Evolutionary conservation across 805 yeast genomes (phyloP), one percentile per base, ranked within the genome.

Genomic region (Wickerhamiella kazuoi): DNA sequence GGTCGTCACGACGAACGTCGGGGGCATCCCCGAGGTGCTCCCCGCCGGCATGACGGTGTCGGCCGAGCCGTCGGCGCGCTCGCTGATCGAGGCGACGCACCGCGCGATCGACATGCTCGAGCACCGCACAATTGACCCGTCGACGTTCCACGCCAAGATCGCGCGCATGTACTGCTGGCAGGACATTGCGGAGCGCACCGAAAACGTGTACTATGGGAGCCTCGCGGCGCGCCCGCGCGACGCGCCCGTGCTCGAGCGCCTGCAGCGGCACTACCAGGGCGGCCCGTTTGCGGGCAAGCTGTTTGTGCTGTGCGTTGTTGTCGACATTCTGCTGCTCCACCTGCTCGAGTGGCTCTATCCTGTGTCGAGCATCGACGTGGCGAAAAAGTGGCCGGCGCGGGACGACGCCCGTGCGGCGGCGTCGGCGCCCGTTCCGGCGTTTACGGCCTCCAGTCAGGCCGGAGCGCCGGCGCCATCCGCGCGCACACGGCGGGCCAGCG

Each of bases 21-120:
- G 99, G 11, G 99, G 98, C 4, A 86, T 90, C 30, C 96, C 96
- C 0, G 99, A 90, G 53, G 97, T 90, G 3, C 59, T 90, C 30
- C 99, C 98, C 0, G 67, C 68, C 19, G 80, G 84, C 50, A 90
- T 90, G 97, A 84, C 94, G 1, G 78, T 79, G 1, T 90, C 80
- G 57, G 86, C 97, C 0, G 68, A 75, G 14, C 93, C 96, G 0
- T 80, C 87, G 3, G 95, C 81, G 38, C 81, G 80, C 42, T 75
- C 90, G 2, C 59, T 90, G 32, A 82, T 79, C 1, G 69, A 67
- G 3, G 79, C 86, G 6, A 72, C 87, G 1, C 57, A 74, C 30
- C 57, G 63, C n/a, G 97, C 94, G 0, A 79, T 87, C 11, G 55
- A 62, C 1, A 55, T 69, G 39, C 62, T 83, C 26, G 67, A 72